Evolutionary conservation across 768 basidiomycete species (phyloP), one percentile per base, ranked within the genome.

Genomic region (Termitomyces sp.): DNA sequence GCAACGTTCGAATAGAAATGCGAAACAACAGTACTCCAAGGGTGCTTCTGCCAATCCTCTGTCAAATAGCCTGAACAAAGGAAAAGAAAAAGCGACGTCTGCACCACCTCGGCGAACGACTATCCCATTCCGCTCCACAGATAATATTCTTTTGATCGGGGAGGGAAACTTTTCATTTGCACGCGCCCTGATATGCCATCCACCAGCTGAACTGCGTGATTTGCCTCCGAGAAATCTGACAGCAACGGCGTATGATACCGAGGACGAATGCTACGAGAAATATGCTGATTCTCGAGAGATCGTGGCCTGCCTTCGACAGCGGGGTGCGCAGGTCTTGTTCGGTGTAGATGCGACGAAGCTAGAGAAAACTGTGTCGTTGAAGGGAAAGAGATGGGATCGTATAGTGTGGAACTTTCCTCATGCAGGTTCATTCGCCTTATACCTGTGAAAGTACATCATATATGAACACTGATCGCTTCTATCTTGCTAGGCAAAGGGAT

Each of bases 331-430:
- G 47, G 83, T 97, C 9, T 66, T 91, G 12, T 98, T 97, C 67
- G 79, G 78, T 7, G 79, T 97, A 19, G 96, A 98, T 67, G 96
- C 87, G n/a, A 88, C 86, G 7, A 79, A 75, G 55, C 70, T 98
- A 35, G 86, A 86, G 53, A 87, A 78, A 59, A 70, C 74, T 40
- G 56, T 78, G 6, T 66, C 69, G 6, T 69, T 95, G 46, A 89
- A 84, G 59, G 82, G 81, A 41, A 73, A 75, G 59, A 79, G 72
- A 54, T 89, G 88, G 81, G 87, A 93, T 70, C 82, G 81, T 59
- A 80, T 98, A 55, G 83, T 91, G 7, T 98, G 93, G 87, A 97
- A 98, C 68, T 98, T 98, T 67, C 96, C 96, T 57, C 96, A 98
- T 73, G 89, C 89, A 64, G 95, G 95, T 91, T 37, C 40, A 49